These are phyloP conservation scores for Aspergillus ibericus DNA, from an alignment of 2,329 filamentous ascomycete species.

Conservation along the genomic window DNA sequence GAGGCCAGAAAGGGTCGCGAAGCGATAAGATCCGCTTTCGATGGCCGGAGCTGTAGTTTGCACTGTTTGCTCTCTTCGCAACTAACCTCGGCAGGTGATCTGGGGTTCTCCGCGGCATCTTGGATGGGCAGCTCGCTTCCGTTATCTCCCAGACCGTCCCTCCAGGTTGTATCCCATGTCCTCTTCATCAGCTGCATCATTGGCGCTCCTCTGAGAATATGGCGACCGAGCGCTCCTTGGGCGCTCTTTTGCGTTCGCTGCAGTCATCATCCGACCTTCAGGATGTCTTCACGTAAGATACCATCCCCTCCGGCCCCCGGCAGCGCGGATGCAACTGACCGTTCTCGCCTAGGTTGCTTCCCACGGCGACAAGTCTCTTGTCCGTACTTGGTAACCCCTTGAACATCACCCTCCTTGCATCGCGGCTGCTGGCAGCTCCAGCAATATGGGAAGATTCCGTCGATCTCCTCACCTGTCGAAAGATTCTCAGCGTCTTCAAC, in stretches of 20 bases:
- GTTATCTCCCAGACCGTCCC: background rate
- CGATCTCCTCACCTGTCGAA: constrained; percentile 56
- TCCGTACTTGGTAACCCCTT: constrained; percentile 59
- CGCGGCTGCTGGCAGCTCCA: constrained; percentile 59
- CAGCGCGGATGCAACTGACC: constrained; percentile 12
- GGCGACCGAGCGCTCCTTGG: constrained; percentile 62
- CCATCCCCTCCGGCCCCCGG: constrained; percentile 2
- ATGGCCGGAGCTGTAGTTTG: constrained; percentile 15
- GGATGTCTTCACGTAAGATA: constrained; percentile 58
- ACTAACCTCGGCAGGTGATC: constrained; percentile 36
- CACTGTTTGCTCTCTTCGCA: constrained; percentile 29
- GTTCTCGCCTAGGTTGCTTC: constrained; percentile 49
- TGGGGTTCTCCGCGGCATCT: constrained; percentile 32
- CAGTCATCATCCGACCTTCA: constrained; percentile 59
- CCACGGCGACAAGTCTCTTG: constrained; percentile 49
- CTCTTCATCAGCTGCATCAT: background rate
- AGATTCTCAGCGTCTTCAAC: constrained; percentile 62
- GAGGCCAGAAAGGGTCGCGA: background rate
- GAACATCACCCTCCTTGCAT: constrained; percentile 61
- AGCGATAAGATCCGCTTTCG: constrained; percentile 7
- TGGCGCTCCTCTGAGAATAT: constrained; percentile 35
- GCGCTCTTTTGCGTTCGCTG: constrained; percentile 60
- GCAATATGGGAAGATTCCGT: constrained; percentile 59
- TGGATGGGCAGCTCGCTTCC: background rate
- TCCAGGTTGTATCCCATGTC: constrained; percentile 8